Evolutionary conservation across 2,329 filamentous ascomycete genomes (phyloP).

Genomic region (Zalaria sp.): DNA sequence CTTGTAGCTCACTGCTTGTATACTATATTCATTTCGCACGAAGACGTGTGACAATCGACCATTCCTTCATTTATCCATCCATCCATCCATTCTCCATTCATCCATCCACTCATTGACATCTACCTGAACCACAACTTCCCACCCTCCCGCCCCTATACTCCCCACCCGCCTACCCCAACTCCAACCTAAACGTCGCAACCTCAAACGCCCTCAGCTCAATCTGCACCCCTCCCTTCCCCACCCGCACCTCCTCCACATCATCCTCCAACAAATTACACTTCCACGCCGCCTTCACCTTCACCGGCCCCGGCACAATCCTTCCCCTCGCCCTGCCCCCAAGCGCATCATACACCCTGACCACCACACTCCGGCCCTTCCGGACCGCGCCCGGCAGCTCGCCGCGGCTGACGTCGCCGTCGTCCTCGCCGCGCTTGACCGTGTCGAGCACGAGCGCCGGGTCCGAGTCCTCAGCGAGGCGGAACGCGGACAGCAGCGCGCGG

Average conservation of each 20-base stretch:
- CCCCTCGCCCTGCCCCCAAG: constrained; percentile 70
- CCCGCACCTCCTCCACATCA: constrained; percentile 52
- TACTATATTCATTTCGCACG: too few relatives aligned
- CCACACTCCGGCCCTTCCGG: constrained; percentile 62
- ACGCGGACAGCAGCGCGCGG: constrained; percentile 32
- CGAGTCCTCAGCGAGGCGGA: constrained; percentile 42
- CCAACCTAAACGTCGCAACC: constrained; percentile 22
- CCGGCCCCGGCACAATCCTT: constrained; percentile 47
- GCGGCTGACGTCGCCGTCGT: constrained; percentile 38
- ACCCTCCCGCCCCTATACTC: too few relatives aligned
- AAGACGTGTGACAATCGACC: too few relatives aligned
- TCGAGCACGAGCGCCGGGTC: constrained; percentile 65
- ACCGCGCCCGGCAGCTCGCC: constrained; percentile 36
- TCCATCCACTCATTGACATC: too few relatives aligned
- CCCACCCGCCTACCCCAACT: constrained; percentile 9
- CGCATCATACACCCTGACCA: constrained; percentile 77
- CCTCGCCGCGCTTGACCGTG: constrained; percentile 70
- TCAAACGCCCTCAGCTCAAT: constrained; percentile 25
- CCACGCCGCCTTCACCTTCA: constrained; percentile 61
- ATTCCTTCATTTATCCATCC: too few relatives aligned
- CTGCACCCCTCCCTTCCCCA: constrained; percentile 26
- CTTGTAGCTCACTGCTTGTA: too few relatives aligned
- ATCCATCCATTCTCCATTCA: too few relatives aligned
- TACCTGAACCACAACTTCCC: too few relatives aligned
- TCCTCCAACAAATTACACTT: constrained; percentile 87